Evolutionary conservation across 2,329 filamentous ascomycete species (phyloP).

Genomic region (Torrubiella hemipterigena): DNA sequence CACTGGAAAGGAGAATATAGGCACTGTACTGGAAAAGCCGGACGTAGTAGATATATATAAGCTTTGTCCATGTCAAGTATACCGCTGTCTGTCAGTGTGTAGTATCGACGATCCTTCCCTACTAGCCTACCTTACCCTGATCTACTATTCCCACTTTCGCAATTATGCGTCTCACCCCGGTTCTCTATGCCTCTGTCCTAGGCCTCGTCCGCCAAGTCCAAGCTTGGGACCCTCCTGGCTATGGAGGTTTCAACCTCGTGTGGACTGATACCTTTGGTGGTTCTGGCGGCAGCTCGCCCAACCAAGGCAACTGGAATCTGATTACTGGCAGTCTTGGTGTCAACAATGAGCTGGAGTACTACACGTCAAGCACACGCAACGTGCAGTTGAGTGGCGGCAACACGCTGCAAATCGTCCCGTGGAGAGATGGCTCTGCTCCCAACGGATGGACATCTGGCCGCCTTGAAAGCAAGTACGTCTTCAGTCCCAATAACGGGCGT

Average conservation of each 20-base stretch:
- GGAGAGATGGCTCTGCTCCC: constrained; percentile 21
- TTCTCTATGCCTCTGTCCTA: constrained; percentile 16
- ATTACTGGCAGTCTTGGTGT: constrained; percentile 26
- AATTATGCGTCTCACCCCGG: too few species aligned
- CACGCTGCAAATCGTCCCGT: constrained; percentile 39
- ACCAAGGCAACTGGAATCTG: constrained; percentile 27
- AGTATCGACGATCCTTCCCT: too few species aligned
- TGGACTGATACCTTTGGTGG: constrained; percentile 34
- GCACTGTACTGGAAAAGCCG: too few species aligned
- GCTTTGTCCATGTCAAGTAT: too few species aligned
- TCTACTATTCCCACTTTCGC: too few species aligned
- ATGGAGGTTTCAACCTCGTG: constrained; percentile 23
- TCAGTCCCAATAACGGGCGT: constrained; percentile 32
- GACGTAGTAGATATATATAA: too few species aligned
- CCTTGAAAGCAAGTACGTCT: constrained; percentile 35
- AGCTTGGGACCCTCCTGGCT: constrained; percentile 25
- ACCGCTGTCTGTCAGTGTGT: too few species aligned
- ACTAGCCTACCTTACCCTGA: too few species aligned
- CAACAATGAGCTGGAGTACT: constrained; percentile 41
- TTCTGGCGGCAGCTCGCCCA: constrained; percentile 17
- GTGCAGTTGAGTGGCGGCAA: constrained; percentile 36
- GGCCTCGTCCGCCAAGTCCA: constrained; percentile 18
- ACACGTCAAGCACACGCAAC: constrained; percentile 32
- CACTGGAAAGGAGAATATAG: too few species aligned
- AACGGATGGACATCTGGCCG: constrained; percentile 40